phyloP scores from a whole-genome alignment of 2,329 filamentous ascomycete genomes.

The Parastagonospora avenae region DNA sequence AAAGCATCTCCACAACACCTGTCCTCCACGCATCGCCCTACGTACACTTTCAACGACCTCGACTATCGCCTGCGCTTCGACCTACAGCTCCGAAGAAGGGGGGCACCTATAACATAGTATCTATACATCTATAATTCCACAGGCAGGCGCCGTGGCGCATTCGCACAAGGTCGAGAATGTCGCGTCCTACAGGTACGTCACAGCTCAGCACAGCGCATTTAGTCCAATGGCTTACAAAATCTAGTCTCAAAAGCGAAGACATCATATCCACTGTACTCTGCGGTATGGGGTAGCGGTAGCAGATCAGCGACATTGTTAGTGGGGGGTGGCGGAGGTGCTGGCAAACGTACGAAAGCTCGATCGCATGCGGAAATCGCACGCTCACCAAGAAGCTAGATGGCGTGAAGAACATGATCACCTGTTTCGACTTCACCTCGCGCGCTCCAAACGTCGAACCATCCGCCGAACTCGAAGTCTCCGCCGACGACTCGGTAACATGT shows the following conservation, averaged over 20 bases:
- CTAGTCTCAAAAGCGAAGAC: constrained; percentile 16
- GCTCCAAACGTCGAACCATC: constrained; percentile 63
- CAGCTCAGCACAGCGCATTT: too few species aligned
- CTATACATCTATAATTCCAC: not conserved
- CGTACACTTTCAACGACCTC: not conserved
- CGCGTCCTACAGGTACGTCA: constrained; percentile 33
- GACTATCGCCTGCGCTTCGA: not conserved
- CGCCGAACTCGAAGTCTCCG: constrained; percentile 77
- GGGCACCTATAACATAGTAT: not conserved
- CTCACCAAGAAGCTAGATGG: constrained; percentile 8
- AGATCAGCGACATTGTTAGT: constrained; percentile 73
- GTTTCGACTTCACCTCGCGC: constrained; percentile 70
- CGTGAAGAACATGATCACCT: constrained; percentile 82
- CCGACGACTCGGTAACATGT: constrained; percentile 89
- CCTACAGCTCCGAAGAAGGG: not conserved
- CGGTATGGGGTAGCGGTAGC: constrained; percentile 79
- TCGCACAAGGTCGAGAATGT: constrained; percentile 24
- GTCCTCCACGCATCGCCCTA: not conserved
- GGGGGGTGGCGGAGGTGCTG: constrained; percentile 85
- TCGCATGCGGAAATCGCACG: too few species aligned
- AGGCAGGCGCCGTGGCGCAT: constrained; percentile 12
- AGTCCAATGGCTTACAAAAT: too few species aligned
- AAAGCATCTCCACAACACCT: constrained; percentile 10
- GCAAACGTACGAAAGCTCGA: constrained; percentile 35
- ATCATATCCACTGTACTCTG: constrained; percentile 79